Conservation (phyloP, 352 stramenopile genomes). For the Thraustochytrium striatum region DNA sequence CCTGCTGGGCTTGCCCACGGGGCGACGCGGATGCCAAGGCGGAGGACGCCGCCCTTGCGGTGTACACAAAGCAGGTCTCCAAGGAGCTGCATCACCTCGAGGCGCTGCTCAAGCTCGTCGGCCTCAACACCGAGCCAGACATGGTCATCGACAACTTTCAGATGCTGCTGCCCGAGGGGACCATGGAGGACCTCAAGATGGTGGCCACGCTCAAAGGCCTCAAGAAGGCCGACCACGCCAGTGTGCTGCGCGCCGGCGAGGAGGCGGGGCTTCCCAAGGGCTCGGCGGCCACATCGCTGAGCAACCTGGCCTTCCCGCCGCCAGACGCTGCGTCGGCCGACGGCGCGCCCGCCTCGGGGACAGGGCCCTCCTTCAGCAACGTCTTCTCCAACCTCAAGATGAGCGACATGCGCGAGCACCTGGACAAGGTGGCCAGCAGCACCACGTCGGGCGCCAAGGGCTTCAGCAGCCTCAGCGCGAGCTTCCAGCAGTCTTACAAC, state of each 20-base stretch:
- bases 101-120: conserved; percentile 94
- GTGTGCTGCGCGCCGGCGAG: not conserved
- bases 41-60: conserved; percentile 54
- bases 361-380: not conserved
- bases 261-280: conserved; percentile 30
- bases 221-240: conserved; percentile 10
- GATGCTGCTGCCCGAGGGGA: conserved; percentile 22
- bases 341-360: no score
- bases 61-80: conserved; percentile 94
- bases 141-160: conserved; percentile 50
- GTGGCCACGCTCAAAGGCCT: conserved; percentile 40
- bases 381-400: conserved; percentile 48
- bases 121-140: conserved; percentile 60
- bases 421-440: conserved; percentile 34
- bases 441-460: not conserved
- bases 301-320: no score
- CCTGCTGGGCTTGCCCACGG: conserved; percentile 84
- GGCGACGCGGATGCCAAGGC: conserved; percentile 64
- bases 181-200: conserved; percentile 36
- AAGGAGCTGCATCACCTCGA: conserved; percentile 68
- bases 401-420: conserved; percentile 33
- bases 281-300: not conserved
- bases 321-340: no score
- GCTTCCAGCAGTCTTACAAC: conserved; percentile 19
- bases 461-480: conserved; percentile 12